phyloP scores from a whole-genome alignment of 441 rosid genomes.

The Viola pubescens region DNA sequence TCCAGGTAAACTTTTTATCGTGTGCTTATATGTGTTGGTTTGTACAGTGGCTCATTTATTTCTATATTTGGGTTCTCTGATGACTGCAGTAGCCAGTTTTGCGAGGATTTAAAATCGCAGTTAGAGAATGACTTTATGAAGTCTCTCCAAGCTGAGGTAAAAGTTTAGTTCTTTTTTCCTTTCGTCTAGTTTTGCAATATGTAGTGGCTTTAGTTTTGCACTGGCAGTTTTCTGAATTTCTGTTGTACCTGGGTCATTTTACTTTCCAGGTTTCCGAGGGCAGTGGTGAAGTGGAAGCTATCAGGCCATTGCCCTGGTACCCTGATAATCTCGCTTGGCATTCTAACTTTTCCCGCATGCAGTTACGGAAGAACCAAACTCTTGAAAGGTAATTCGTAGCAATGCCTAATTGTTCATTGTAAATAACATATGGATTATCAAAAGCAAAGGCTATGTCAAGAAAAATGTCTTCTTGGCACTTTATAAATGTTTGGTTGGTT shows the following conservation, averaged over 20 bases:
- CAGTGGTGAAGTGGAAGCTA: constrained; percentile 58
- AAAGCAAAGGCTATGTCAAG: too few relatives aligned
- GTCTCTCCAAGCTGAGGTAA: constrained; percentile 71
- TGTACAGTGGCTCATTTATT: neutral
- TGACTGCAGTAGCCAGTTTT: constrained; percentile 77
- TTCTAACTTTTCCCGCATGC: constrained; percentile 84
- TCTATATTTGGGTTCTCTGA: neutral
- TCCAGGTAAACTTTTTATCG: constrained; percentile 43
- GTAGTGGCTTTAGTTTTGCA: neutral
- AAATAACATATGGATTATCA: too few relatives aligned
- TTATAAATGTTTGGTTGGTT: too few relatives aligned
- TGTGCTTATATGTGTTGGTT: neutral
- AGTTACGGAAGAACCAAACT: constrained; percentile 76
- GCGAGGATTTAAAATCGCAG: constrained; percentile 54
- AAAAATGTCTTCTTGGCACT: too few relatives aligned
- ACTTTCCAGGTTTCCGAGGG: constrained; percentile 46
- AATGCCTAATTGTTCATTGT: neutral
- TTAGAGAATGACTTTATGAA: constrained; percentile 80
- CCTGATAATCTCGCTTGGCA: constrained; percentile 94
- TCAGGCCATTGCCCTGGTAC: constrained; percentile 91
- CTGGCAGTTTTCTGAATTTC: neutral
- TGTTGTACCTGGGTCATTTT: constrained; percentile 1
- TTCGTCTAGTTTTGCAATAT: neutral
- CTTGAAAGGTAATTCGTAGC: constrained; percentile 64
- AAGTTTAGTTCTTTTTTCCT: neutral